Evolutionary conservation across 306 rosid genomes (phyloP).

Genomic region (Vigna mungo): DNA sequence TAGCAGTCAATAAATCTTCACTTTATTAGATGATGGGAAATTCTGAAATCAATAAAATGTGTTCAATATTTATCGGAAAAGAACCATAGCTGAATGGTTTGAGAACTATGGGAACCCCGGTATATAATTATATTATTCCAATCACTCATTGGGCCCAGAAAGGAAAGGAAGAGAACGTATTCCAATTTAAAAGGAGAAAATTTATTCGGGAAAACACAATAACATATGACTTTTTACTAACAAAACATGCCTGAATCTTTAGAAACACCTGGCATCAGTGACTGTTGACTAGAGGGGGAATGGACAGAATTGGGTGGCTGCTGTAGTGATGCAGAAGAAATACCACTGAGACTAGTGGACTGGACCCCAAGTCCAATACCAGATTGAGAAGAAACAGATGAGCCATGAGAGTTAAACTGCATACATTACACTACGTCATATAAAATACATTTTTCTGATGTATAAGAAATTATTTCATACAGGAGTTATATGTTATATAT

Average conservation of each 20-base stretch:
- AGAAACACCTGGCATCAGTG: constrained; percentile 60
- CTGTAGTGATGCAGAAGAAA: constrained; percentile 70
- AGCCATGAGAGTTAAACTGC: constrained; percentile 84
- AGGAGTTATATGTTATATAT: not conserved
- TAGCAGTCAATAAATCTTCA: not conserved
- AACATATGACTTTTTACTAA: not conserved
- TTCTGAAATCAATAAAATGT: not conserved
- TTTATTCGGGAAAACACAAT: constrained; percentile 14
- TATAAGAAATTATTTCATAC: not conserved
- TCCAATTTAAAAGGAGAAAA: constrained; percentile 21
- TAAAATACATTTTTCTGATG: constrained; percentile 24
- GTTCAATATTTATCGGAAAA: constrained; percentile 23
- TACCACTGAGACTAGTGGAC: constrained; percentile 67
- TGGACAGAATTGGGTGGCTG: constrained; percentile 76
- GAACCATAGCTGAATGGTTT: not conserved
- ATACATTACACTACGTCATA: constrained; percentile 47
- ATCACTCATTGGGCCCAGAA: constrained; percentile 30
- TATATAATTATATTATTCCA: constrained; percentile 20
- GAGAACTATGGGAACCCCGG: not conserved
- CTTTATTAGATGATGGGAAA: not conserved
- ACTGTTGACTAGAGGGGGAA: constrained; percentile 76
- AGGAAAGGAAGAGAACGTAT: constrained; percentile 10
- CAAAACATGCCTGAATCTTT: constrained; percentile 69
- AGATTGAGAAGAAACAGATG: constrained; percentile 80
- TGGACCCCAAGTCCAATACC: constrained; percentile 83